These are phyloP conservation scores for Fraxinus sp. DNA, from an alignment of 305 asterid genomes.

Conservation along the genomic window DNA sequence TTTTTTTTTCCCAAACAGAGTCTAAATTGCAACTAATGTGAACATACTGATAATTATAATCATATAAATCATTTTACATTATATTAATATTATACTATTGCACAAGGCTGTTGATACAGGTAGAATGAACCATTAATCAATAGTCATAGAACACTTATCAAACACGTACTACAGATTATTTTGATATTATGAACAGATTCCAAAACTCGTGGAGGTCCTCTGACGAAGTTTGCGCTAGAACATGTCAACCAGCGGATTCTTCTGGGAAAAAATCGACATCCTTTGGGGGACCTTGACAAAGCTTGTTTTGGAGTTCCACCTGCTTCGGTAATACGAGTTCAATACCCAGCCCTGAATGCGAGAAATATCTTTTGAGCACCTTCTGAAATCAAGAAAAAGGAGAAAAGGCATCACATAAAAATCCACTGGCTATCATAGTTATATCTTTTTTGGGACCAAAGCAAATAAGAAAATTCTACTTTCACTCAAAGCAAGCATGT, in stretches of 20 bases:
- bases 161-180: background rate
- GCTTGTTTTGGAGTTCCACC: constrained; percentile 59
- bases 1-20: background rate
- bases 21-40: background rate
- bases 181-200: background rate
- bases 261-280: constrained; percentile 53
- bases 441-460: background rate
- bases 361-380: constrained; percentile 76
- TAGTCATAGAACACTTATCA: background rate
- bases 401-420: background rate
- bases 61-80: background rate
- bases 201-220: background rate
- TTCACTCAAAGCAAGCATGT: background rate
- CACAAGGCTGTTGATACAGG: background rate
- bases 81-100: background rate
- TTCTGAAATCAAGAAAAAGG: constrained; percentile 39
- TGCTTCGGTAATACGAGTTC: constrained; percentile 79
- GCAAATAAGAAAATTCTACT: background rate
- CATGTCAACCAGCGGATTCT: constrained; percentile 11
- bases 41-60: background rate
- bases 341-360: constrained; percentile 49
- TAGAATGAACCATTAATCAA: background rate
- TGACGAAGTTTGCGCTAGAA: background rate
- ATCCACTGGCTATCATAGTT: background rate
- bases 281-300: constrained; percentile 49